Conservation (phyloP, 148 eudicot species). For the Pouteria glomerata region DNA sequence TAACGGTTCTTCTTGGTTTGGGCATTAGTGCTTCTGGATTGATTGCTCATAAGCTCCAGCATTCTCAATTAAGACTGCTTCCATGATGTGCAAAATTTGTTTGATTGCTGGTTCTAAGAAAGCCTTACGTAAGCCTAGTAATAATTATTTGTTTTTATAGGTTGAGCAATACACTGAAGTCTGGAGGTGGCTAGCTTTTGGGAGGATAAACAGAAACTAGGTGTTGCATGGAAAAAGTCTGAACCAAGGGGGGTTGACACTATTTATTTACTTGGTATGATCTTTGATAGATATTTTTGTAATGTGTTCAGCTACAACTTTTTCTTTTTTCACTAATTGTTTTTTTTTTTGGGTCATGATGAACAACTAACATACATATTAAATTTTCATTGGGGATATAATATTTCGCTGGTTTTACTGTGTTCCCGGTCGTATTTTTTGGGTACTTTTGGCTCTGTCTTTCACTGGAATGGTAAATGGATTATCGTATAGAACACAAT, state of each 20-base stretch:
- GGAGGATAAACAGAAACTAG: constrained; percentile 1
- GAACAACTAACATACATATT: neutral
- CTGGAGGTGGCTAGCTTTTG: constrained; percentile 56
- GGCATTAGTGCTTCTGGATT: neutral
- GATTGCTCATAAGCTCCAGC: neutral
- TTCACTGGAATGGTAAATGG: too few relatives aligned
- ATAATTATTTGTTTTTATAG: constrained; percentile 26
- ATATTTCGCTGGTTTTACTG: neutral
- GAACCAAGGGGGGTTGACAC: neutral
- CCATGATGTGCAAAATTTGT: too few relatives aligned
- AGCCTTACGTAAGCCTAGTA: neutral
- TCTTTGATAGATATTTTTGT: neutral
- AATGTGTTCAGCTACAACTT: neutral
- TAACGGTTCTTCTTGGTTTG: neutral
- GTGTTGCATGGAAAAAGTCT: neutral
- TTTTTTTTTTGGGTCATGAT: too few relatives aligned
- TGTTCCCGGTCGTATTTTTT: neutral
- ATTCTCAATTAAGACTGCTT: neutral
- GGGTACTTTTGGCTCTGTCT: too few relatives aligned
- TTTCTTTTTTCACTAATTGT: neutral
- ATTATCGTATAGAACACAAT: too few relatives aligned
- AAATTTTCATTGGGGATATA: neutral
- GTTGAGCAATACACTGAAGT: constrained; percentile 91
- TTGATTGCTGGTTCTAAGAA: neutral
- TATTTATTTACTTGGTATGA: neutral